Base-by-base conservation (phyloP, 352 stramenopile species). In the Pythium sukuiense region DNA sequence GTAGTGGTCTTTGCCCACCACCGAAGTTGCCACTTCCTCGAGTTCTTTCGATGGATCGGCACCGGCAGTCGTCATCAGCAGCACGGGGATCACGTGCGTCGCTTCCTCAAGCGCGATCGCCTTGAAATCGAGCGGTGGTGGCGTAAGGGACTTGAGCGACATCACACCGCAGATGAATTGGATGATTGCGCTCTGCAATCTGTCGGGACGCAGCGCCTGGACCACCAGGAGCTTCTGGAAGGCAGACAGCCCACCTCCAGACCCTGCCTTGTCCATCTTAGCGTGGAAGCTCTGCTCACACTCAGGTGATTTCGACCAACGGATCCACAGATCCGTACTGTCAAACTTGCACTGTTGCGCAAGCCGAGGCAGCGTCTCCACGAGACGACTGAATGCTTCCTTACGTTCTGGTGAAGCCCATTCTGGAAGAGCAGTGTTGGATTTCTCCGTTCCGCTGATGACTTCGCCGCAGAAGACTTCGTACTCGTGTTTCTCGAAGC, bases 181-280 rank as follows among this genome's bases (percentile, higher is more conserved):
- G 6, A 91, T 76, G 52, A 98, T 97, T 0, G 89, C 91, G 37
- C 85, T 96, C 60, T 96, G 86, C 1, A 98, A 72, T 1, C 90
- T 79, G 73, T 98, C 95, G 0, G 95, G 92, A 18, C 94, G 88
- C 29, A 98, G 76, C 6, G 89, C 87, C 49, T 98, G 93, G 6
- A 97, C 87, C n/a, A 98, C 75, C 0, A 98, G 72, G 12, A 98
- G 66, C 69, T 95, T 96, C 53, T 98, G 93, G 69, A 98, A 98
- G 0, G 85, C 67, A 12, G 83, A 96, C 11, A 98, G 67, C 0
- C 87, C 80, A 11, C 73, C 72, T 2, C 78, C 65, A 0, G 67
- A 70, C 2, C 68, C 61, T 0, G 70, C 73, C 50, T 85, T 92
- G 24, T 95, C 85, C 60, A 95, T 83, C 64, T 96, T 96, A 27